Percentiles rank a stretch among this genome's conserved stretches.
phyloP scores from a whole-genome alignment of 2,329 filamentous ascomycete species.

The Colletotrichum coccodes region DNA sequence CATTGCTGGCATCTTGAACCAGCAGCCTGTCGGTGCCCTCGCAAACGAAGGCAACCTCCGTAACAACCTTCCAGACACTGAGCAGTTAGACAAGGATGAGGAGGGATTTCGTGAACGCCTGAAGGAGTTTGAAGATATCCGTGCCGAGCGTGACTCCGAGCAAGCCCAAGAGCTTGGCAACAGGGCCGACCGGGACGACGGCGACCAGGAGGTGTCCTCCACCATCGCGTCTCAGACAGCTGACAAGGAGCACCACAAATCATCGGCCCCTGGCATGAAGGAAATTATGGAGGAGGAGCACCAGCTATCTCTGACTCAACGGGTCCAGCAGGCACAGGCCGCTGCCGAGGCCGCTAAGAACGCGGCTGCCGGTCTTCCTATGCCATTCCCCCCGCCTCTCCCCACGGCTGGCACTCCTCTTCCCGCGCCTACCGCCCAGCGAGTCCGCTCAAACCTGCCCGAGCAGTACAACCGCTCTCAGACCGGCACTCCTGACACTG shows the following conservation, averaged over 20 bases:
- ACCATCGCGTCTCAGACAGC: conserved; percentile 27
- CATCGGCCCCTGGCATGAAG: conserved; percentile 28
- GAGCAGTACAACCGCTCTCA: conserved; percentile 78
- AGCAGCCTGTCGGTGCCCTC: conserved; percentile 51
- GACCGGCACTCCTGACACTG: conserved; percentile 77
- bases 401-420: conserved; percentile 82
- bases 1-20: conserved; percentile 38
- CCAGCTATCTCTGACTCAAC: conserved; percentile 78
- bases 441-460: conserved; percentile 84
- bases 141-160: conserved; percentile 75
- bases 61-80: conserved; percentile 59
- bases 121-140: conserved; percentile 83
- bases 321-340: conserved; percentile 80
- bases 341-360: conserved; percentile 58
- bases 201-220: conserved; percentile 17
- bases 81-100: conserved; percentile 62
- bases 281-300: conserved; percentile 35
- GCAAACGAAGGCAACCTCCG: conserved; percentile 51
- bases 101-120: conserved; percentile 77
- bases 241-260: conserved; percentile 28
- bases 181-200: conserved; percentile 33
- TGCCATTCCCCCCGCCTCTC: conserved; percentile 77
- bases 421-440: conserved; percentile 88
- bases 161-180: conserved; percentile 45
- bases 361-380: conserved; percentile 73